These are phyloP conservation scores for Lodderomyces orthopsilosis DNA, from an alignment of 1,139 yeast genomes.

Conservation along the genomic window DNA sequence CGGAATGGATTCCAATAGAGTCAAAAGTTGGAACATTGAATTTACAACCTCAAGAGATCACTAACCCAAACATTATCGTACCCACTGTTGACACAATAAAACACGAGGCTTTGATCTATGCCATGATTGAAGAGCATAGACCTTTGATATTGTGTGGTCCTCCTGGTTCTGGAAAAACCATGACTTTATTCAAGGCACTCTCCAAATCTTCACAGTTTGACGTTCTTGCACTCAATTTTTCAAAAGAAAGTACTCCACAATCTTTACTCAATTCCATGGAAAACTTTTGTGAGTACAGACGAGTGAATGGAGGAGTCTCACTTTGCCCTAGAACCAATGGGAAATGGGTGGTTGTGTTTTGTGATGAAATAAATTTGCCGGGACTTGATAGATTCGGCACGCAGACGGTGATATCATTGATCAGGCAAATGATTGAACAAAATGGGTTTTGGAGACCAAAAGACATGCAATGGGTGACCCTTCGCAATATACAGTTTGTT, in stretches of 20 bases:
- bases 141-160: conserved; percentile 88
- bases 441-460: conserved; percentile 73
- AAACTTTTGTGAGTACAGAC: conserved; percentile 65
- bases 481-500: conserved; percentile 74
- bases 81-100: conserved; percentile 78
- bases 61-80: conserved; percentile 62
- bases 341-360: conserved; percentile 78
- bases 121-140: conserved; percentile 54
- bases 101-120: conserved; percentile 61
- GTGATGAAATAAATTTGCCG: conserved; percentile 91
- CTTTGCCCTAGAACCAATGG: conserved; percentile 64
- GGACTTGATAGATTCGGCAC: conserved; percentile 71
- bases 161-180: conserved; percentile 96
- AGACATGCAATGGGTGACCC: conserved; percentile 62
- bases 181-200: conserved; percentile 76
- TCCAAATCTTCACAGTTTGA: conserved; percentile 57
- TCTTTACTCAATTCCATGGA: conserved; percentile 65
- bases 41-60: conserved; percentile 63
- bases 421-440: conserved; percentile 73
- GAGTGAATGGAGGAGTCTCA: conserved; percentile 48
- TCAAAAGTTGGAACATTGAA: conserved; percentile 43
- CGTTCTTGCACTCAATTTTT: conserved; percentile 72
- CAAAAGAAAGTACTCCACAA: conserved; percentile 73
- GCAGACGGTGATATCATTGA: conserved; percentile 68
- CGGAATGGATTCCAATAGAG: conserved; percentile 50